A percentile compares a stretch with the other conserved stretches of the same genome.
phyloP scores from a whole-genome alignment of 495 filamentous ascomycete species.

The Penicillium ochrochloron region DNA sequence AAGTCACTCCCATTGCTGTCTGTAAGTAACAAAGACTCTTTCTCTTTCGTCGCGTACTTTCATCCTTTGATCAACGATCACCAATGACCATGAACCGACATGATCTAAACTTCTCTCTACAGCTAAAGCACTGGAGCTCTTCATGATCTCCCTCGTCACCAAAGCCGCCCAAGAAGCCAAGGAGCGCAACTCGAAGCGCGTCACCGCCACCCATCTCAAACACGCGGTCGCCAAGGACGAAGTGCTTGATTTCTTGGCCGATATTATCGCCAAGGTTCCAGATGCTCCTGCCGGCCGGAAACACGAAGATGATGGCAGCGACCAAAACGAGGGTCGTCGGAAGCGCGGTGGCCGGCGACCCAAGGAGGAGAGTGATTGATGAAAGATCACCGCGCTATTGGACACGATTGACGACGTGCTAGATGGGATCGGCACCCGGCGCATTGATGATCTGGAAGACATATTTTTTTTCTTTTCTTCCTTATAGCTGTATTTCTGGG shows the following conservation, averaged over 20 bases:
- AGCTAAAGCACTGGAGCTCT: slow-evolving; percentile 92
- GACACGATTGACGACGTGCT: slow-evolving; percentile 34
- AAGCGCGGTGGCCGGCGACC: slow-evolving; percentile 51
- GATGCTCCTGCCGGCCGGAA: slow-evolving; percentile 67
- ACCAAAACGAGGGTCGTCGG: slow-evolving; percentile 54
- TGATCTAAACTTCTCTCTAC: slow-evolving; percentile 26
- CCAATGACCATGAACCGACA: background rate
- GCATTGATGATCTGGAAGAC: slow-evolving; percentile 22
- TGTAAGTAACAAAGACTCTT: slow-evolving; percentile 57
- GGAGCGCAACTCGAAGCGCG: slow-evolving; percentile 81
- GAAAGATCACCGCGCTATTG: background rate
- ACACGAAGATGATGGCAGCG: slow-evolving; percentile 56
- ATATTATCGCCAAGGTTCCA: slow-evolving; percentile 87
- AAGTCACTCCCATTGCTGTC: slow-evolving; percentile 92
- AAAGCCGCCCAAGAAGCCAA: slow-evolving; percentile 84
- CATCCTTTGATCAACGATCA: background rate
- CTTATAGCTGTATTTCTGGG: slow-evolving; percentile 13
- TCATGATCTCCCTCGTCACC: slow-evolving; percentile 92
- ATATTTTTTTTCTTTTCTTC: slow-evolving; percentile 12
- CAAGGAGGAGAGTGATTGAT: slow-evolving; percentile 54
- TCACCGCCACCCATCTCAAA: slow-evolving; percentile 89
- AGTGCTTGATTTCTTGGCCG: slow-evolving; percentile 87
- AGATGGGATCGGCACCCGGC: slow-evolving; percentile 33
- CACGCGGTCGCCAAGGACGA: slow-evolving; percentile 82
- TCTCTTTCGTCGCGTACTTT: slow-evolving; percentile 1